phyloP scores from a whole-genome alignment of 2,329 filamentous ascomycete genomes.

The Beauveria bassiana region DNA sequence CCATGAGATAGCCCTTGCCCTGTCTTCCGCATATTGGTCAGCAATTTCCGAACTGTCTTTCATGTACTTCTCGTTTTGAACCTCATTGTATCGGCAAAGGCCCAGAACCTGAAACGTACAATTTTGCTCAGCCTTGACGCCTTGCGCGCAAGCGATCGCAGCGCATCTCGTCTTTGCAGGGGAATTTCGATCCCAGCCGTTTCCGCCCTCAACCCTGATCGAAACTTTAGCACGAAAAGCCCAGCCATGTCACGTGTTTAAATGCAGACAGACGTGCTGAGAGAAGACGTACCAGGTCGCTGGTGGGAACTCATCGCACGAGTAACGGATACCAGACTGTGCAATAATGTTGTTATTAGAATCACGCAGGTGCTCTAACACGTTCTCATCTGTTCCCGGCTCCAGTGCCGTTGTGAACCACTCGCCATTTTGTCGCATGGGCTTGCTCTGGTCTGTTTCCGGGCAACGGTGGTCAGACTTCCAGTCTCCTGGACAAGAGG shows the following conservation, averaged over 20 bases:
- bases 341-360: not conserved
- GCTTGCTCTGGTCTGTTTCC: constrained; percentile 9
- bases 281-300: constrained; percentile 14
- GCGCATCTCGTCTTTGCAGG: constrained; percentile 14
- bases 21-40: not conserved
- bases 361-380: not conserved
- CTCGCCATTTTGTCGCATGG: constrained; percentile 13
- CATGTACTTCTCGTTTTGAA: no score
- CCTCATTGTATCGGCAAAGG: no score
- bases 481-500: constrained; percentile 9
- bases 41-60: no score
- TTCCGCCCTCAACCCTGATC: constrained; percentile 19
- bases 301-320: constrained; percentile 24
- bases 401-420: constrained; percentile 15
- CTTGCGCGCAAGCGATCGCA: constrained; percentile 10
- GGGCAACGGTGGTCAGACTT: constrained; percentile 12
- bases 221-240: not conserved
- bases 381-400: constrained; percentile 7
- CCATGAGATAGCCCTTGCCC: not conserved
- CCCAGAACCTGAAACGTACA: constrained; percentile 9
- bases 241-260: not conserved
- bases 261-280: not conserved
- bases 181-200: not conserved
- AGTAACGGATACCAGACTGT: constrained; percentile 16
- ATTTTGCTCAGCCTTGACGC: constrained; percentile 16